phyloP scores from a whole-genome alignment of 1,139 yeast genomes.

The Candida dubliniensis region DNA sequence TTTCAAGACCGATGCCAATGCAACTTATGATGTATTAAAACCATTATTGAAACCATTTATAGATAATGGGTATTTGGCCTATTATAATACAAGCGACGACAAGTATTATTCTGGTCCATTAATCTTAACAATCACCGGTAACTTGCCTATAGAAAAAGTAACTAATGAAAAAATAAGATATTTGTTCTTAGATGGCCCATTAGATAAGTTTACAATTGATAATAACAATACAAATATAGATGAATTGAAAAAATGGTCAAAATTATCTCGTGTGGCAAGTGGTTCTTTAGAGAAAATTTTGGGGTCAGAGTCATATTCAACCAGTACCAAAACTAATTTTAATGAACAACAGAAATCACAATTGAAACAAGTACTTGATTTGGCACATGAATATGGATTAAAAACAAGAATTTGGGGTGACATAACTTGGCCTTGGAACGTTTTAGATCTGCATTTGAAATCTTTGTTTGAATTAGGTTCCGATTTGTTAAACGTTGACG shows the following conservation, averaged over 20 bases:
- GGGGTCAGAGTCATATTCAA: constrained; percentile 22
- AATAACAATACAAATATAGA: constrained; percentile 6
- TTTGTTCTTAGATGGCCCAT: constrained; percentile 41
- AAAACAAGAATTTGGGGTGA: constrained; percentile 50
- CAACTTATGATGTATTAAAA: constrained; percentile 31
- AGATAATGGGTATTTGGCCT: constrained; percentile 33
- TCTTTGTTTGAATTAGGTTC: constrained; percentile 30
- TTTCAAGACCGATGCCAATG: constrained; percentile 37
- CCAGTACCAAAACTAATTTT: constrained; percentile 19
- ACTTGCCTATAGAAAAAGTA: constrained; percentile 35
- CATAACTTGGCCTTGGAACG: constrained; percentile 36
- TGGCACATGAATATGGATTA: constrained; percentile 37
- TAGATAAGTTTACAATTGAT: constrained; percentile 21
- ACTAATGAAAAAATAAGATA: constrained; percentile 28
- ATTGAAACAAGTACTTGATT: constrained; percentile 23
- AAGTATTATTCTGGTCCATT: constrained; percentile 35
- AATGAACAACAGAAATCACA: constrained; percentile 20
- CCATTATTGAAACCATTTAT: constrained; percentile 33
- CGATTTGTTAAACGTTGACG: constrained; percentile 44
- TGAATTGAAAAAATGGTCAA: constrained; percentile 23
- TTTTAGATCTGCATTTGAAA: constrained; percentile 31
- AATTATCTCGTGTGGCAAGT: constrained; percentile 37
- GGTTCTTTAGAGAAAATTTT: constrained; percentile 33
- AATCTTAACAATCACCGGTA: constrained; percentile 42
- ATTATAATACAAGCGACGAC: constrained; percentile 28